A percentile compares a stretch with the other conserved stretches of the same genome.
Conservation (phyloP, 345 rosid genomes). For the Hibiscus tridactylites region DNA sequence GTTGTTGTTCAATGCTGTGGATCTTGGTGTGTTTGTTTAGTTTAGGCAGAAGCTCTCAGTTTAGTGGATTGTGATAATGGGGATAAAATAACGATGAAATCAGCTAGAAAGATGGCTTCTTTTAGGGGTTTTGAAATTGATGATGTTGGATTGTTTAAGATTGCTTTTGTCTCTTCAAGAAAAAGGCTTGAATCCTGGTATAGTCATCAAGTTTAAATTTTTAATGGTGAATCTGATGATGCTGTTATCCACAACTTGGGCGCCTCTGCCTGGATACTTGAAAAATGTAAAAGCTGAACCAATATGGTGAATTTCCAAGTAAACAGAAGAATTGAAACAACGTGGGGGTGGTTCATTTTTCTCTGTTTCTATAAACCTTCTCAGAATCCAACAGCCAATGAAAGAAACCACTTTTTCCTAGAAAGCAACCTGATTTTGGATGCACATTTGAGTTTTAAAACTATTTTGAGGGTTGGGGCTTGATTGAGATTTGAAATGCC, state of each 20-base stretch:
- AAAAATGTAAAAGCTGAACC: no score
- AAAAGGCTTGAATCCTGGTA: background rate
- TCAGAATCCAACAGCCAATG: no score
- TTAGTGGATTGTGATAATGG: background rate
- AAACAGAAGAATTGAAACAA: background rate
- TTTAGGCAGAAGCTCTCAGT: background rate
- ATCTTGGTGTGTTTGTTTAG: background rate
- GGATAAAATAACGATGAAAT: background rate
- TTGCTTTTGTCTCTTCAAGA: background rate
- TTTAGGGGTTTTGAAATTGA: background rate
- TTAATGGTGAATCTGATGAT: background rate
- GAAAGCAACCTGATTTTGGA: background rate
- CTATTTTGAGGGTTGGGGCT: background rate
- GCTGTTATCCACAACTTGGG: background rate
- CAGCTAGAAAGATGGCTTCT: background rate
- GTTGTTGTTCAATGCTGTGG: background rate
- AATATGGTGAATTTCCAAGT: no score
- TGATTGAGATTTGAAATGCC: background rate
- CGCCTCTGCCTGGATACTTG: no score
- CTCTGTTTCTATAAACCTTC: no score
- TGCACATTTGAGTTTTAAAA: background rate
- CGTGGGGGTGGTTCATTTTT: background rate
- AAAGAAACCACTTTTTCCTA: background rate
- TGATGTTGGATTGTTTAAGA: constrained; percentile 4
- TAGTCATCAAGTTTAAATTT: background rate